phyloP scores from a whole-genome alignment of 2,329 filamentous ascomycete genomes.

The Simplicillium sp. region DNA sequence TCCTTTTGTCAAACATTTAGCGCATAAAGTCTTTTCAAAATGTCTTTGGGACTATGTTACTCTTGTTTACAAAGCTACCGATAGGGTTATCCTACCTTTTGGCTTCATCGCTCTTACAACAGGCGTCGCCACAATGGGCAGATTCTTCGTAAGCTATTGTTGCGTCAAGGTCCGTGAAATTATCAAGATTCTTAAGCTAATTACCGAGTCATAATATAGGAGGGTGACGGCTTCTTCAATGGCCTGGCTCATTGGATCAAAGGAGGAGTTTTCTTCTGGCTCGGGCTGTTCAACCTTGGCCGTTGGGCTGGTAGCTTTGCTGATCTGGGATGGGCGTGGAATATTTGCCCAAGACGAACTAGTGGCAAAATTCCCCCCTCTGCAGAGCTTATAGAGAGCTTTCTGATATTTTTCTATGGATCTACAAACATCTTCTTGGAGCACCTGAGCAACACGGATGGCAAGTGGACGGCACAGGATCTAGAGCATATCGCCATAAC shows the following conservation, averaged over 20 bases:
- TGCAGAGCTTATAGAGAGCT: constrained; percentile 75
- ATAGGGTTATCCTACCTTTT: constrained; percentile 62
- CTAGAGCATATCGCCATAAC: constrained; percentile 82
- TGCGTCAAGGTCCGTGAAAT: constrained; percentile 17
- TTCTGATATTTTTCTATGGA: constrained; percentile 77
- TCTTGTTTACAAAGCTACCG: constrained; percentile 16
- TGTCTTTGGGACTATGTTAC: too few relatives aligned
- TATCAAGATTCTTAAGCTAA: too few relatives aligned
- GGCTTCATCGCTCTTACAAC: constrained; percentile 60
- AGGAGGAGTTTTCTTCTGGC: constrained; percentile 82
- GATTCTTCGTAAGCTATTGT: constrained; percentile 61
- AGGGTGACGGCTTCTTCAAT: constrained; percentile 58
- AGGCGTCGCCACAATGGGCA: constrained; percentile 63
- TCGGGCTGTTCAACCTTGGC: constrained; percentile 70
- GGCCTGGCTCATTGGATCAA: constrained; percentile 83
- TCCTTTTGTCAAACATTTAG: too few relatives aligned
- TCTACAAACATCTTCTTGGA: constrained; percentile 78
- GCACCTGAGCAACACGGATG: constrained; percentile 62
- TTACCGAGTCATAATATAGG: constrained; percentile 40
- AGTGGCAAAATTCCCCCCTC: constrained; percentile 28
- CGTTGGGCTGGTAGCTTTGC: constrained; percentile 79
- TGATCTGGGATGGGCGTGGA: constrained; percentile 85
- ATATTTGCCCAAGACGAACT: constrained; percentile 55
- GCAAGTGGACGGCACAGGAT: constrained; percentile 62
- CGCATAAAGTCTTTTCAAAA: too few relatives aligned